A percentile compares a stretch with the other conserved stretches of the same genome.
These are phyloP conservation scores for Pleurotus giganteus DNA, from an alignment of 768 basidiomycete genomes.

Conservation along the genomic window DNA sequence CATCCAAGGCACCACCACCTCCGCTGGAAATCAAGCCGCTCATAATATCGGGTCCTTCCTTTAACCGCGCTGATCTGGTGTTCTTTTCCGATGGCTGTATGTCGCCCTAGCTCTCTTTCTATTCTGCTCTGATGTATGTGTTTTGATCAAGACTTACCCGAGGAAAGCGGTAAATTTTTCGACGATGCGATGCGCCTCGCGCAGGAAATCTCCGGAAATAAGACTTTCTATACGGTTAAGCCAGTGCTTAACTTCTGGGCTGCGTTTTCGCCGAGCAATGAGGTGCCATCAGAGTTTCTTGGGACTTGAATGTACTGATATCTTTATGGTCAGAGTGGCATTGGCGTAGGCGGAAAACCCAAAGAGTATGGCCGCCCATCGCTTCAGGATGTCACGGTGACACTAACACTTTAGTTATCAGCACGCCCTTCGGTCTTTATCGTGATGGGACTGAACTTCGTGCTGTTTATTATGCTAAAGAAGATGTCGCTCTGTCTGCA, in stretches of 20 bases:
- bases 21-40: constrained; percentile 56
- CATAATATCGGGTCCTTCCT: constrained; percentile 55
- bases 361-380: constrained; percentile 51
- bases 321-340: constrained; percentile 51
- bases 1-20: constrained; percentile 23
- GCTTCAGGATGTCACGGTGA: no score
- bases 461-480: constrained; percentile 68
- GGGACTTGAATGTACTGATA: not conserved
- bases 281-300: constrained; percentile 36
- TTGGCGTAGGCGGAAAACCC: constrained; percentile 64
- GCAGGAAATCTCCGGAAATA: constrained; percentile 65
- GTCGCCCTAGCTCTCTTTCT: constrained; percentile 21
- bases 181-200: constrained; percentile 66
- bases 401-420: constrained; percentile 22
- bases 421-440: constrained; percentile 75
- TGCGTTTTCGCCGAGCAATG: constrained; percentile 70
- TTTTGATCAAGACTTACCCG: constrained; percentile 41
- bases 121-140: not conserved
- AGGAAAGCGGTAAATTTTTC: constrained; percentile 63
- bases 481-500: constrained; percentile 65
- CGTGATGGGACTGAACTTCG: constrained; percentile 76
- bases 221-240: constrained; percentile 74
- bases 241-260: constrained; percentile 83
- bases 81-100: constrained; percentile 80
- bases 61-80: constrained; percentile 70